Percentiles rank a stretch among this genome's conserved stretches.
Evolutionary conservation across 2,329 filamentous ascomycete genomes (phyloP).

Genomic region (Ploettnerulaceae sp.): DNA sequence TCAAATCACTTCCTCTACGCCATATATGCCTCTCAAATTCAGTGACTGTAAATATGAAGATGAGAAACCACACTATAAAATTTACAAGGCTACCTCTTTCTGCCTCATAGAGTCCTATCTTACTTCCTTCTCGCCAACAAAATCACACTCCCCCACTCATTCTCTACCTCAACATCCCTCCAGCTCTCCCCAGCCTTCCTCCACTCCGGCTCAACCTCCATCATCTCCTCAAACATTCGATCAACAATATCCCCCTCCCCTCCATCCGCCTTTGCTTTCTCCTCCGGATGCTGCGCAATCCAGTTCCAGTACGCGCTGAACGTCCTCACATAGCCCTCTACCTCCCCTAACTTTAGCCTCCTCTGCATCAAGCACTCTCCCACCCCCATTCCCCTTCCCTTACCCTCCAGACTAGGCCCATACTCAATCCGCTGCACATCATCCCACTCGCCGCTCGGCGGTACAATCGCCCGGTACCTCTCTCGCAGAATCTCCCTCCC

Average conservation of each 20-base stretch:
- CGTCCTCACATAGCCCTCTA: constrained; percentile 57
- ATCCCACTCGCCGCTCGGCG: constrained; percentile 48
- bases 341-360: constrained; percentile 50
- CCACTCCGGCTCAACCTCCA: constrained; percentile 50
- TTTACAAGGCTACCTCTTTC: too few relatives aligned
- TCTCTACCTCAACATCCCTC: constrained; percentile 49
- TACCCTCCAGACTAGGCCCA: constrained; percentile 46
- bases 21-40: too few relatives aligned
- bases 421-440: constrained; percentile 51
- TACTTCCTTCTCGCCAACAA: constrained; percentile 48
- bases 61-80: too few relatives aligned
- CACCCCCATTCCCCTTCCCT: constrained; percentile 35
- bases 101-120: neutral
- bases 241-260: constrained; percentile 59
- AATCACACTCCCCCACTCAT: constrained; percentile 58
- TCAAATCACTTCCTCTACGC: too few relatives aligned
- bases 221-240: constrained; percentile 54
- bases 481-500: constrained; percentile 51
- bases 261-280: constrained; percentile 46
- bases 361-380: constrained; percentile 48
- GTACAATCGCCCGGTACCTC: constrained; percentile 46
- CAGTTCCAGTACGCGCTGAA: constrained; percentile 57
- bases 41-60: too few relatives aligned
- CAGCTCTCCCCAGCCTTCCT: constrained; percentile 43
- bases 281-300: constrained; percentile 50